Percentiles rank a stretch among this genome's conserved stretches.
Conservation (phyloP, 768 basidiomycete genomes). For the Serendipita sp. region DNA sequence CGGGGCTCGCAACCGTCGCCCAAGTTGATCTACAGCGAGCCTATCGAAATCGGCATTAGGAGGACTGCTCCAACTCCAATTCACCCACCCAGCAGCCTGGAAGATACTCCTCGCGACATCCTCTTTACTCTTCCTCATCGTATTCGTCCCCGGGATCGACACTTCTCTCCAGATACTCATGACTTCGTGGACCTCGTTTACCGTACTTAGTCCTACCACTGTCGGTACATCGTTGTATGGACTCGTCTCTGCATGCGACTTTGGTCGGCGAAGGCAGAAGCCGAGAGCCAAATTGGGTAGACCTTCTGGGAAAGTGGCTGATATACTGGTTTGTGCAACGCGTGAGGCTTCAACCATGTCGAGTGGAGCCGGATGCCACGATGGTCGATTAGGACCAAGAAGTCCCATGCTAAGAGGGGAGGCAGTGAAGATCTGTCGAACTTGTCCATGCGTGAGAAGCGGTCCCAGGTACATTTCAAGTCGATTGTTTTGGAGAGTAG, state of each 20-base stretch:
- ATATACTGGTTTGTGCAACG: conserved; percentile 16
- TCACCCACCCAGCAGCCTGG: conserved; percentile 32
- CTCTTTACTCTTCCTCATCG: conserved; percentile 26
- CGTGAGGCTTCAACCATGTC: conserved; percentile 26
- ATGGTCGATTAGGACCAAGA: conserved; percentile 37
- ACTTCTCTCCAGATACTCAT: conserved; percentile 52
- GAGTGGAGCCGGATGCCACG: conserved; percentile 65
- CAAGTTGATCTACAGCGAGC: conserved; percentile 1
- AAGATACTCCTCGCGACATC: conserved; percentile 29
- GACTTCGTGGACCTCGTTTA: conserved; percentile 57
- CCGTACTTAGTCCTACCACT: conserved; percentile 56
- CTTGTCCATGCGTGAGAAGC: conserved; percentile 44
- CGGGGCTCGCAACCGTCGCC: background rate
- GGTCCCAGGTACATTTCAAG: conserved; percentile 38
- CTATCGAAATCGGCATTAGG: conserved; percentile 8
- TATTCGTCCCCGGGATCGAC: conserved; percentile 20
- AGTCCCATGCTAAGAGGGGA: conserved; percentile 80
- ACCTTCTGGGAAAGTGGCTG: conserved; percentile 26
- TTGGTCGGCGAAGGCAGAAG: conserved; percentile 33
- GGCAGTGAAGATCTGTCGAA: conserved; percentile 55
- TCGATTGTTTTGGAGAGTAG: conserved; percentile 56
- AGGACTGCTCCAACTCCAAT: conserved; percentile 64
- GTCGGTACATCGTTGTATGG: conserved; percentile 34
- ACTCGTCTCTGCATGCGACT: conserved; percentile 15
- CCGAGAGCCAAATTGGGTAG: conserved; percentile 58